Conservation (phyloP, 202 grass and related monocot species). For the Brachypodium distachyon region DNA sequence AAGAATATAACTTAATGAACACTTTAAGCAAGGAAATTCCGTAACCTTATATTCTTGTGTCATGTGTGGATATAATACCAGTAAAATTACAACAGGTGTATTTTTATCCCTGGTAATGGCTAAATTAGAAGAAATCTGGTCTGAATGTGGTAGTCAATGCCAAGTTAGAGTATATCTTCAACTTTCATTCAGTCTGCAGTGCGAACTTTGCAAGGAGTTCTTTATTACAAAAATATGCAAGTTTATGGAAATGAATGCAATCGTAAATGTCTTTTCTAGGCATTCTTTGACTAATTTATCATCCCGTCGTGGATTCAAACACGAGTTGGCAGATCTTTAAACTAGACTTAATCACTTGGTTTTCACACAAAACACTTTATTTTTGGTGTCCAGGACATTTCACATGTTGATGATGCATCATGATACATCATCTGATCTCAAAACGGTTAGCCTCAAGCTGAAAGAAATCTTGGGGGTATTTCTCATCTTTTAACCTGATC, state of each 20-base stretch:
- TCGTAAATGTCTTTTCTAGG: neutral
- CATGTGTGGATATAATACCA: neutral
- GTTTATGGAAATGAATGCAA: neutral
- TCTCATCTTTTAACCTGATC: neutral
- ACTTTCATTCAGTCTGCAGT: neutral
- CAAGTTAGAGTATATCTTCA: neutral
- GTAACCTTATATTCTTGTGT: neutral
- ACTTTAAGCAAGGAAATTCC: neutral
- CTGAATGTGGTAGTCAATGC: neutral
- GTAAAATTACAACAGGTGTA: neutral
- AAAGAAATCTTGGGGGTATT: conserved; percentile 28
- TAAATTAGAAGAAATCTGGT: neutral
- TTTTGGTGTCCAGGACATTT: neutral
- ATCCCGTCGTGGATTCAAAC: neutral
- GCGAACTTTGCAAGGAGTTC: neutral
- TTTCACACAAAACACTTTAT: neutral
- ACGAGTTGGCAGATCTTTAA: neutral
- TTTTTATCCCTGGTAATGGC: neutral
- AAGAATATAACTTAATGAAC: neutral
- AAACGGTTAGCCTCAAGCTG: conserved; percentile 17
- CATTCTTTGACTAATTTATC: neutral
- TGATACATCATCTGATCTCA: conserved; percentile 15
- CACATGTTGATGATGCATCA: conserved; percentile 1
- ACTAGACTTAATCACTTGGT: neutral
- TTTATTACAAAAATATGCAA: neutral